Evolutionary conservation across 352 stramenopile genomes (phyloP).

Genomic region (Elongisporangium anandrum): DNA sequence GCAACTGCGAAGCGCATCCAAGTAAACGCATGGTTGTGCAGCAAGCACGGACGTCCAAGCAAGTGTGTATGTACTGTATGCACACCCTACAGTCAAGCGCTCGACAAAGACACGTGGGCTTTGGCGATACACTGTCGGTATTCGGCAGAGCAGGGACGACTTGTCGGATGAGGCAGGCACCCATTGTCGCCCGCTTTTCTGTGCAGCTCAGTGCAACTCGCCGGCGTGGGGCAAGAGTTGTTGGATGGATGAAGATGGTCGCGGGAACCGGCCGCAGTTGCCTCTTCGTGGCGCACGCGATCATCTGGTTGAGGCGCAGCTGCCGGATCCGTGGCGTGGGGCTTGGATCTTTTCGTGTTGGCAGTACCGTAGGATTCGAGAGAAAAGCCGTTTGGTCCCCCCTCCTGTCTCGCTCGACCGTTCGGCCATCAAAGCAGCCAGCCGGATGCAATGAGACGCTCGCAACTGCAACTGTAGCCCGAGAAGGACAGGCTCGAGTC

Average conservation of each 20-base stretch:
- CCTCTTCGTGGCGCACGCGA: not conserved
- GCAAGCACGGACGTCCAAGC: not conserved
- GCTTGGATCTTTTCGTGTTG: not conserved
- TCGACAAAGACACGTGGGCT: not conserved
- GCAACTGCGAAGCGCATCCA: not conserved
- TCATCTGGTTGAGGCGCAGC: not conserved
- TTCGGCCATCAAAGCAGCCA: not conserved
- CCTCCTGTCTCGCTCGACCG: not conserved
- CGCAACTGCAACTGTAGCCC: no score
- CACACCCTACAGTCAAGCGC: no score
- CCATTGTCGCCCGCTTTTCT: not conserved
- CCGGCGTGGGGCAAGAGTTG: not conserved
- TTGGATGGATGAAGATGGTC: not conserved
- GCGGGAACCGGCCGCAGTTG: not conserved
- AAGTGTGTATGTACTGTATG: no score
- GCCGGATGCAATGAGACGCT: not conserved
- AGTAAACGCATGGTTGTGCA: not conserved
- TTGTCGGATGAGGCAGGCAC: no score
- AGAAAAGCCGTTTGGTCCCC: not conserved
- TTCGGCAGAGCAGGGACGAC: no score
- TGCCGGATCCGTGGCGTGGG: not conserved
- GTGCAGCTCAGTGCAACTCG: not conserved
- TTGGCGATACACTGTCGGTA: not conserved
- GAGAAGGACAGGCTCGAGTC: not conserved
- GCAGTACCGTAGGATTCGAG: not conserved